These are phyloP conservation scores for Talaromyces marneffei DNA, from an alignment of 2,329 filamentous ascomycete genomes.

Conservation along the genomic window DNA sequence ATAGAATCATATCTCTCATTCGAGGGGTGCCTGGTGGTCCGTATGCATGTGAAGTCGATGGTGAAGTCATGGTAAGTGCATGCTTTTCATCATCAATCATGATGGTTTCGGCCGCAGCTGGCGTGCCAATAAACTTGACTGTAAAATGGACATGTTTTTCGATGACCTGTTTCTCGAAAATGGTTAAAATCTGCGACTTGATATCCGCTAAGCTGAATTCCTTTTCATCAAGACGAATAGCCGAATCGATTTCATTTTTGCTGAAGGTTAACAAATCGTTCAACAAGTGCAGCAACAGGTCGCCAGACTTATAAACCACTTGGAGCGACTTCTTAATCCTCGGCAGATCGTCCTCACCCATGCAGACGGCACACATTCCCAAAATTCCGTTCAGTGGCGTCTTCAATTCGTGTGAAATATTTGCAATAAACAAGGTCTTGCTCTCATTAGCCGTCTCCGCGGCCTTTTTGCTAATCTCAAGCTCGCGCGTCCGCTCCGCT, in stretches of 20 bases:
- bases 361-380: constrained; percentile 86
- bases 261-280: constrained; percentile 89
- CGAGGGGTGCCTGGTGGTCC: constrained; percentile 62
- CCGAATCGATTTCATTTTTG: constrained; percentile 88
- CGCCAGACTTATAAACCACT: constrained; percentile 82
- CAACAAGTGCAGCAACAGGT: constrained; percentile 75
- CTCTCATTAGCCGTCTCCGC: constrained; percentile 94
- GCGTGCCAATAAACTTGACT: constrained; percentile 62
- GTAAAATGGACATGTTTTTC: constrained; percentile 70
- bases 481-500: constrained; percentile 70
- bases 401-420: constrained; percentile 76
- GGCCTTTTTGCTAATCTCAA: constrained; percentile 84
- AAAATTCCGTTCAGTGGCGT: constrained; percentile 89
- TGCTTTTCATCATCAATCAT: constrained; percentile 16
- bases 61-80: constrained; percentile 20
- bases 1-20: constrained; percentile 78
- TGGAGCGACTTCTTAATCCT: constrained; percentile 77
- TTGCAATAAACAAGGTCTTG: constrained; percentile 95
- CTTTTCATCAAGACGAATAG: constrained; percentile 72
- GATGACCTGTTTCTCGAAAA: constrained; percentile 83
- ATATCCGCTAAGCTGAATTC: constrained; percentile 84
- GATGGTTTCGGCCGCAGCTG: constrained; percentile 25
- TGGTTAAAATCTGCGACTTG: constrained; percentile 71
- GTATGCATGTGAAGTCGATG: constrained; percentile 43
- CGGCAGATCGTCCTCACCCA: constrained; percentile 77